phyloP scores from a whole-genome alignment of 1,284 basidiomycete species.

The Pholiota adiposa region DNA sequence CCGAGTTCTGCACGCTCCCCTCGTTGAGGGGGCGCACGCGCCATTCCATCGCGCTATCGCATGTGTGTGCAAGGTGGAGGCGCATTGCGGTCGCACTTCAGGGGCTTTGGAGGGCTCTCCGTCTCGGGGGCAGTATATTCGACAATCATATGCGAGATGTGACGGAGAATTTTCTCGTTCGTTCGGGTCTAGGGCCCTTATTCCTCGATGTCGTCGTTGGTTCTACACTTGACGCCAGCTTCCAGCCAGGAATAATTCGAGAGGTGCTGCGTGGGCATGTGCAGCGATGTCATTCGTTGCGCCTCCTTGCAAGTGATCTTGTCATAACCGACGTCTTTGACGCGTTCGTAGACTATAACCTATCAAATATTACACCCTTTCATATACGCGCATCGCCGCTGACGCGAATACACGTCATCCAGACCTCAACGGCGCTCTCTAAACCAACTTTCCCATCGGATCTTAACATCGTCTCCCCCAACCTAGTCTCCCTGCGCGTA shows the following conservation, averaged over 20 bases:
- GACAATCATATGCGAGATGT: background rate
- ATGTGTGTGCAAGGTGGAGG: constrained; percentile 16
- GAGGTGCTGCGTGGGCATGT: constrained; percentile 1
- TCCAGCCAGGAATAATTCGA: background rate
- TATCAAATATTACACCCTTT: background rate
- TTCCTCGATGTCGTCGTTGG: constrained; percentile 8
- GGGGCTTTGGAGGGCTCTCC: constrained; percentile 9
- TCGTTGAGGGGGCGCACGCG: constrained; percentile 2
- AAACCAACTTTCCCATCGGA: constrained; percentile 9
- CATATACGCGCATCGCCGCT: background rate
- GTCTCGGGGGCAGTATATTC: constrained; percentile 9
- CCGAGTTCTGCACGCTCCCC: constrained; percentile 4
- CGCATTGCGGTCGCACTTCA: constrained; percentile 10
- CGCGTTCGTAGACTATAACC: constrained; percentile 13
- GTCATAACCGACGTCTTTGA: constrained; percentile 13
- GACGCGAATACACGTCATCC: constrained; percentile 2
- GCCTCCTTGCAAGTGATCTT: constrained; percentile 7
- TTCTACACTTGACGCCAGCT: background rate
- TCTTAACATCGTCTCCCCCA: constrained; percentile 10
- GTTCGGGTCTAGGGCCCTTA: constrained; percentile 5
- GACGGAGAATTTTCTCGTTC: constrained; percentile 4
- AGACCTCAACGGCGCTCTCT: background rate
- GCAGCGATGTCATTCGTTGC: constrained; percentile 7
- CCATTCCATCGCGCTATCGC: constrained; percentile 12
- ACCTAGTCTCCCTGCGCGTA: constrained; percentile 10